Conservation (phyloP, 2,329 filamentous ascomycete species). For the Rosellinia necatrix region DNA sequence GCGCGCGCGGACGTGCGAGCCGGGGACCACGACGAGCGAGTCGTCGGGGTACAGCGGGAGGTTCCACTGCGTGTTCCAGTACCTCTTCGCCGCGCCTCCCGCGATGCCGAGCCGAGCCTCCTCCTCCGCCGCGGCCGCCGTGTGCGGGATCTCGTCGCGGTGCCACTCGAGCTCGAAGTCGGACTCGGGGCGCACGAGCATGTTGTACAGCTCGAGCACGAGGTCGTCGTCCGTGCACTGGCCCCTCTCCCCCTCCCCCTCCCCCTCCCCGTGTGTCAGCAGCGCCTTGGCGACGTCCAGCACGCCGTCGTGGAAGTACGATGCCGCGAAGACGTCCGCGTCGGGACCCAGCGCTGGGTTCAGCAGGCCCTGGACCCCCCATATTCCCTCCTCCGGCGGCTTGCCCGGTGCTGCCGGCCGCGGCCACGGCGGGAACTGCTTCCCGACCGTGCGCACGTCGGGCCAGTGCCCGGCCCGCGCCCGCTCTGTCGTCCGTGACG, state of each 20-base stretch:
- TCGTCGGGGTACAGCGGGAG: constrained; percentile 74
- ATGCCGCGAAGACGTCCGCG: constrained; percentile 63
- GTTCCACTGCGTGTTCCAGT: constrained; percentile 86
- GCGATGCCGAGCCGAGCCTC: constrained; percentile 53
- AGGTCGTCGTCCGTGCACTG: constrained; percentile 60
- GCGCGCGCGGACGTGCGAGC: constrained; percentile 72
- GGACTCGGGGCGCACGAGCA: constrained; percentile 73
- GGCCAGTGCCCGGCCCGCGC: constrained; percentile 78
- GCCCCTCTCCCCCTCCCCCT: constrained; percentile 25
- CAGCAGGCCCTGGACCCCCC: constrained; percentile 86
- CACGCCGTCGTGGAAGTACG: constrained; percentile 74
- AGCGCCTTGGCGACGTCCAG: constrained; percentile 68
- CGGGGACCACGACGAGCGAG: constrained; percentile 76
- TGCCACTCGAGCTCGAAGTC: constrained; percentile 84
- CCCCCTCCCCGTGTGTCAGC: constrained; percentile 47
- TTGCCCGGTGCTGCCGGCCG: constrained; percentile 52
- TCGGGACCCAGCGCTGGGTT: constrained; percentile 69
- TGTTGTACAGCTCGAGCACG: constrained; percentile 84
- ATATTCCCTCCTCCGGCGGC: constrained; percentile 65
- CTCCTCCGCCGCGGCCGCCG: constrained; percentile 70
- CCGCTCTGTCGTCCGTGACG: constrained; percentile 53
- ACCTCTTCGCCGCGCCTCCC: constrained; percentile 5
- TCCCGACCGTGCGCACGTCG: constrained; percentile 80
- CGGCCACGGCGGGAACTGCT: constrained; percentile 89
- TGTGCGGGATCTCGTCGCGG: constrained; percentile 77